Percentiles rank a stretch among this genome's conserved stretches.
Conservation (phyloP, 352 stramenopile genomes). For the Globisporangium okanoganense region DNA sequence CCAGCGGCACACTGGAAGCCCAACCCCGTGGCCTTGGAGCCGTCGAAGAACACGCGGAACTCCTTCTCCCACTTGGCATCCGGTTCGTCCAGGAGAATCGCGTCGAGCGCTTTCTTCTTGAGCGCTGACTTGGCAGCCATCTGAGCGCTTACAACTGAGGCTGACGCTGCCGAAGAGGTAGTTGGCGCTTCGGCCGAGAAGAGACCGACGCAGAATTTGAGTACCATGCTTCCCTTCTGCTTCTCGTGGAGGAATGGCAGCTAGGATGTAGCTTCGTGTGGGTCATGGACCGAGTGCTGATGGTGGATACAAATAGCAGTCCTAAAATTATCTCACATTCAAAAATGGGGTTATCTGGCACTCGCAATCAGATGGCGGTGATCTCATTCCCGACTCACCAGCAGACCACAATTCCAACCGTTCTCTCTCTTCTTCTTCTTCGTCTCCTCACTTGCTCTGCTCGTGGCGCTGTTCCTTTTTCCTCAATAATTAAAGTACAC, state of each 20-base stretch:
- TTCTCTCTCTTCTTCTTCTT: conserved; percentile 3
- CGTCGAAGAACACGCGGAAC: conserved; percentile 57
- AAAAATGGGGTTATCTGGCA: not conserved
- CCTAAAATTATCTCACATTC: not conserved
- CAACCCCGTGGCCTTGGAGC: conserved; percentile 40
- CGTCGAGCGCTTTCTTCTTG: conserved; percentile 4
- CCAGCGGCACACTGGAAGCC: conserved; percentile 25
- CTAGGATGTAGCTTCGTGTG: not conserved
- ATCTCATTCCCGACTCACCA: not conserved
- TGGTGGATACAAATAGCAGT: not conserved
- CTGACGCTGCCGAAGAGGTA: not conserved
- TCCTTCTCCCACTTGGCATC: conserved; percentile 45
- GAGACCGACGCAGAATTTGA: conserved; percentile 45
- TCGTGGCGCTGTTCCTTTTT: not conserved
- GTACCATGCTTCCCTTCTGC: conserved; percentile 23
- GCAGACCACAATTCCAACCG: not conserved
- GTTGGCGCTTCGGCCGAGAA: conserved; percentile 12
- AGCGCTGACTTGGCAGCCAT: conserved; percentile 20
- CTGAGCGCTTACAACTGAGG: not conserved
- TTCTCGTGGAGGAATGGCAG: not conserved
- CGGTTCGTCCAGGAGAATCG: conserved; percentile 15
- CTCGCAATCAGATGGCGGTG: not conserved
- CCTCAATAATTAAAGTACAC: conserved; percentile 14
- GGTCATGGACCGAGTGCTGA: not conserved
- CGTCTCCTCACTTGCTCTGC: not conserved